Conservation (phyloP, 176 grass and related monocot genomes). For the Oryza glaberrima region DNA sequence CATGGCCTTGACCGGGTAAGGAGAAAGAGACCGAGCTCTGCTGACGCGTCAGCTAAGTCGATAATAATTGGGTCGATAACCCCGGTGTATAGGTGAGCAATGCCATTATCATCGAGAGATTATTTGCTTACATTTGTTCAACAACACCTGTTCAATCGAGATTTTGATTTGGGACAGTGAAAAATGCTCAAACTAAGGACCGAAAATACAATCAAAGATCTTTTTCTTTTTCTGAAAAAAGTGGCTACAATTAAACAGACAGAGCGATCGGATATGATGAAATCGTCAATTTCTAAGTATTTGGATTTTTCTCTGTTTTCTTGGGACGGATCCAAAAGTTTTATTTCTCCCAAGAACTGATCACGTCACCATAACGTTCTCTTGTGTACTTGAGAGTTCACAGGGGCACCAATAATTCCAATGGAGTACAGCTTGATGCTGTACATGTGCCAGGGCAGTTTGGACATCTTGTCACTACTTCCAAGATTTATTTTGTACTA, state of each 20-base stretch:
- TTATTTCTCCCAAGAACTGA: slow-evolving; percentile 13
- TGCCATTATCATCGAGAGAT: slow-evolving; percentile 2
- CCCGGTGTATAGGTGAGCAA: background rate
- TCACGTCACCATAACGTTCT: slow-evolving; percentile 28
- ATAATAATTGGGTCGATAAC: slow-evolving; percentile 35
- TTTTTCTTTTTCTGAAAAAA: background rate
- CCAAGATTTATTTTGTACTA: background rate
- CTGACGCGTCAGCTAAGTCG: slow-evolving; percentile 25
- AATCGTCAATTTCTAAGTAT: background rate
- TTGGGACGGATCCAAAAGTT: slow-evolving; percentile 21
- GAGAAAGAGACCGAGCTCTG: slow-evolving; percentile 31
- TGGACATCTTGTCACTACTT: slow-evolving; percentile 14
- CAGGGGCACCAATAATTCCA: slow-evolving; percentile 7
- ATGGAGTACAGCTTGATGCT: slow-evolving; percentile 32
- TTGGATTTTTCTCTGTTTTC: background rate
- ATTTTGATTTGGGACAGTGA: background rate
- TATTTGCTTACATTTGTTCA: background rate
- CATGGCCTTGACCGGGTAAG: slow-evolving; percentile 37
- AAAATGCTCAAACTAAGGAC: background rate
- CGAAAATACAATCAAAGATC: background rate
- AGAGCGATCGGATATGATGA: background rate
- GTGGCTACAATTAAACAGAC: background rate
- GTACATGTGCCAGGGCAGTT: slow-evolving; percentile 40
- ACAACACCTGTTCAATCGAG: background rate
- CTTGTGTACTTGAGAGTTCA: background rate